Evolutionary conservation across 129 eudicot species (phyloP).

Genomic region (Flaveria ramosissima): DNA sequence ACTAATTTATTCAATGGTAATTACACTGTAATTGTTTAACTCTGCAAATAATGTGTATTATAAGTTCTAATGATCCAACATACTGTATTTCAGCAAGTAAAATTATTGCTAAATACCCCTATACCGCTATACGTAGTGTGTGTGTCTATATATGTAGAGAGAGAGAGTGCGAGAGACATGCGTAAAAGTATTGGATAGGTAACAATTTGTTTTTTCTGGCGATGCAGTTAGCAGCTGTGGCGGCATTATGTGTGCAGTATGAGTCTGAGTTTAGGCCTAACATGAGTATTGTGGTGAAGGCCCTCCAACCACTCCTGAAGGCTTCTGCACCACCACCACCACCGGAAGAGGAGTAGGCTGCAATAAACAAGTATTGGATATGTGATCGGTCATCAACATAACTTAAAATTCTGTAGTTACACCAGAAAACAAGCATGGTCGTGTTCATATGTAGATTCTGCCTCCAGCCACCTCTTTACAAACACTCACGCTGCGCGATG

Average conservation of each 20-base stretch:
- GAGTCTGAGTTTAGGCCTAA: conserved; percentile 72
- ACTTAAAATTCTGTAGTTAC: neutral
- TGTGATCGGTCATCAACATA: conserved; percentile 1
- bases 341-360: conserved; percentile 16
- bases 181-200: neutral
- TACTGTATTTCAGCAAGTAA: too few species aligned
- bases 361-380: neutral
- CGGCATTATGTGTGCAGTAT: conserved; percentile 74
- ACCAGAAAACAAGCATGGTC: conserved; percentile 13
- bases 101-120: neutral
- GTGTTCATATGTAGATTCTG: conserved; percentile 32
- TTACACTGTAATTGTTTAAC: too few species aligned
- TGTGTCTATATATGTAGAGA: neutral
- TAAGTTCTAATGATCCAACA: too few species aligned
- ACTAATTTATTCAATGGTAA: too few species aligned
- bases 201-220: conserved; percentile 20
- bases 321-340: conserved; percentile 52
- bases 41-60: too few species aligned
- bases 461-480: conserved; percentile 14
- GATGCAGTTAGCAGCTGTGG: conserved; percentile 76
- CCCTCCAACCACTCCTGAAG: conserved; percentile 66
- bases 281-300: conserved; percentile 78
- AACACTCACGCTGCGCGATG: neutral
- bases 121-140: neutral
- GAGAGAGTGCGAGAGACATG: neutral